Evolutionary conservation across 306 rosid genomes (phyloP), one percentile per base, ranked within the genome.

Genomic region (Ceratonia siliqua): DNA sequence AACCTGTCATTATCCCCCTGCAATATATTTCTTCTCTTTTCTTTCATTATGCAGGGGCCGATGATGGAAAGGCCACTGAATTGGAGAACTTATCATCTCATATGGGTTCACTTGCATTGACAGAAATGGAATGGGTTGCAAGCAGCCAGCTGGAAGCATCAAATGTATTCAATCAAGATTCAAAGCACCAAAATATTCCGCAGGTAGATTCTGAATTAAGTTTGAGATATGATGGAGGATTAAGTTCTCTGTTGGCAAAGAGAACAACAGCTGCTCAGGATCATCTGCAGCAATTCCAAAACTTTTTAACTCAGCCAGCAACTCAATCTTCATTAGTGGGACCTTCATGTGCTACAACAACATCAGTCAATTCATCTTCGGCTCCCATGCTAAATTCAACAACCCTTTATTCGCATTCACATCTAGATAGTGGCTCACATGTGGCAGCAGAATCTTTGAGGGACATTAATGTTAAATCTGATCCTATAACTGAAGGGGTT

Each of bases 91-190:
- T 94, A 82, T 88, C 87, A 71, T 89, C 96, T 94, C 89, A 91
- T 82, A 82, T 89, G 91, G 76, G 80, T 91, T 94, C 94, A 85
- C 97, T 91, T 91, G 94, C 90, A 74, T 91, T 94, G 85, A 86
- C 96, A 91, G 98, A 91, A 88, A 94, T 90, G 89, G 96, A 94
- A 9, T 92, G 94, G 89, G 70, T 79, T 18, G 78, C 84, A 14
- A 77, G 85, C 79, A 80, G 68, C 76, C 96, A 83, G 58, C 83
- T 66, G 5, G 96, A 88, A 42, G 80, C 85, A 74, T 87, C 89
- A 15, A 68, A 74, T 72, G 86, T 82, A 52, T 70, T 82, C 69
- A 87, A 73, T 56, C 80, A 79, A 24, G 94, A 91, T 27, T 24
- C 57, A 8, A 90, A 83, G 86, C 56, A 80, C 12, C 87, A 63